Base-by-base conservation (phyloP, 305 asterid genomes). In the Fraxinus velutina region DNA sequence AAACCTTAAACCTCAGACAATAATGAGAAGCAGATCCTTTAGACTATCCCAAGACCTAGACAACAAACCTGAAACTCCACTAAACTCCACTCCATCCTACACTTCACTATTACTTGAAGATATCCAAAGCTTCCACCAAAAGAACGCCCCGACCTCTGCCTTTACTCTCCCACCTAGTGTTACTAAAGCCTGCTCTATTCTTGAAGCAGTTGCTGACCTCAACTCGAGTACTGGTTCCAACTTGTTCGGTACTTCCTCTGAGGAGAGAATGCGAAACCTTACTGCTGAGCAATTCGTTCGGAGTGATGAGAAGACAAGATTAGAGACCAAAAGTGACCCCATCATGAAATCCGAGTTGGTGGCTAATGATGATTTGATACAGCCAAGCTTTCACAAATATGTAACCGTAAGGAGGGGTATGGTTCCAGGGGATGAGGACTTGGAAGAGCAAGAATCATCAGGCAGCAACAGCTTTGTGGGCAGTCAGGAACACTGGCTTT, bases 141-240 rank as follows among this genome's bases (percentile, higher is more conserved):
- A 94, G 88, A 90, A 72, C 80, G 86, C 71, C 55, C 50, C 84
- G n/a, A 62, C 6, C 75, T 33, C 39, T 68, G 52, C 84, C 29
- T 85, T 89, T 39, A 33, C 90, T 37, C 88, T 94, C 85, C 99
- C 99, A 6, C 87, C 91, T 42, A 94, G 99, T 79, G 89, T 96
- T 33, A 87, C 93, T 6, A 96, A 96, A 80, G 99, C 98, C 55
- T 87, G 94, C 86, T 91, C 97, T 27, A 96, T 96, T 75, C 94
- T 94, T 47, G 97, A 96, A 79, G 99, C 99, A 33, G 98, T 96
- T 27, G 99, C 98, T 1, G 97, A 96, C 80, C 94, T 96, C 66
- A 96, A 96, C 87, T 94, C 97, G 78, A 89, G 84, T 88, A 85
- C 90, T 3, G 84, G 89, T 79, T 85, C 94, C 60, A 88, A 83